These are phyloP conservation scores for Mucor saturninus DNA, from an alignment of 371 early-diverging fungal genomes.

Conservation along the genomic window DNA sequence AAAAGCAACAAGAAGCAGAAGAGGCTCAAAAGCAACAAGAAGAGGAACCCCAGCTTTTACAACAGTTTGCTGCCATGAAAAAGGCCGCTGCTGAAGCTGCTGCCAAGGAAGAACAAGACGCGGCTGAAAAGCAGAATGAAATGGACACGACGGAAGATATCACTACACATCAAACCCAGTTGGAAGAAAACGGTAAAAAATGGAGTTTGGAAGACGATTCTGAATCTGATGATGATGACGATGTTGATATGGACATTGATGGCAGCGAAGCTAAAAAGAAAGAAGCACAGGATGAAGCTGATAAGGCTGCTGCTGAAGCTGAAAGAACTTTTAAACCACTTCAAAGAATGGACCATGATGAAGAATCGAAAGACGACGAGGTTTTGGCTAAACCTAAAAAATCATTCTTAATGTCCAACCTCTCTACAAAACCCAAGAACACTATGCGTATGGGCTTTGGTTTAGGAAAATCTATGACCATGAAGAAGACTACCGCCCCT, in stretches of 20 bases:
- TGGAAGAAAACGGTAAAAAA: conserved; percentile 24
- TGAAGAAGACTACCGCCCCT: conserved; percentile 15
- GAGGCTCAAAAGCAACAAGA: conserved; percentile 35
- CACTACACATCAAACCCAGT: conserved; percentile 5
- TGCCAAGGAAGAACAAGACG: conserved; percentile 20
- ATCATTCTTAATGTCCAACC: conserved; percentile 18
- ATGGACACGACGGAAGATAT: conserved; percentile 31
- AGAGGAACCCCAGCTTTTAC: conserved; percentile 27
- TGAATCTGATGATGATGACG: conserved; percentile 31
- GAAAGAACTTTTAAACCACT: conserved; percentile 42
- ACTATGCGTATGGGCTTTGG: conserved; percentile 52
- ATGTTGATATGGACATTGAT: conserved; percentile 27
- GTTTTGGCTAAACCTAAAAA: conserved; percentile 28
- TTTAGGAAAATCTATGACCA: conserved; percentile 23
- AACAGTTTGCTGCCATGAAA: conserved; percentile 37
- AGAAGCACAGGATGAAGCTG: conserved; percentile 12
- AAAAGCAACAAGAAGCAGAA: conserved; percentile 33
- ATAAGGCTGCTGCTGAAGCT: conserved; percentile 9
- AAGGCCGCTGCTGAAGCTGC: conserved; percentile 31
- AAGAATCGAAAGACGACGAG: conserved; percentile 20
- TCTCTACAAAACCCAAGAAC: conserved; percentile 34
- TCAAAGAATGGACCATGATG: conserved; percentile 31
- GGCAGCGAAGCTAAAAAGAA: conserved; percentile 8
- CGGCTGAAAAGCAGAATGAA: conserved; percentile 7
- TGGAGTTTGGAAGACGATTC: conserved; percentile 35